Evolutionary conservation across 108 stramenopile species (phyloP), one percentile per base, ranked within the genome.

Genomic region (Pseudonitzschia multiseries): DNA sequence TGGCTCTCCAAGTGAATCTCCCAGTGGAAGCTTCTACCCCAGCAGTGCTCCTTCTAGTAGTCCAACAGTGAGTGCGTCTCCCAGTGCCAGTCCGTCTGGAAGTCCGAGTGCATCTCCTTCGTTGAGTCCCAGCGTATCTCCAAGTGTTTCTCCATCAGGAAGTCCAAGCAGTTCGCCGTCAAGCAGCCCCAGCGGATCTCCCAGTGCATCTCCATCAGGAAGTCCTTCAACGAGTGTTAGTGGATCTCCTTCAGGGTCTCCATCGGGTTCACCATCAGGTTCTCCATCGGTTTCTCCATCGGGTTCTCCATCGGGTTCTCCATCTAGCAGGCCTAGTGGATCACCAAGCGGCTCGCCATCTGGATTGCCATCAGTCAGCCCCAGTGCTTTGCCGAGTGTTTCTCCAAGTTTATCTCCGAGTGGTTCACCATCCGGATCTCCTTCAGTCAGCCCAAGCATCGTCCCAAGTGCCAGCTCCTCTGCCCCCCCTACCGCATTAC

Each of bases 311-410:
- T n/a, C 22, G 52, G 29, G 17, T 42, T 43, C n/a, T 36, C 74
- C 74, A 13, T 46, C 68, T 43, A 2, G 27, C n/a, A 57, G 48
- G n/a, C 74, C 69, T 59, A 48, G 51, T 26, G 71, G 8, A 31
- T 28, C 26, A 20, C 61, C 61, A 28, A 62, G 61, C 24, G 24
- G 15, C 13, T 13, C 40, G 8, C 64, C 64, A 65, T 42, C 40
- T 53, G n/a, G n/a, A n/a, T n/a, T n/a, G n/a, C n/a, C n/a, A n/a
- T n/a, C n/a, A n/a, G 68, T 8, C 13, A 53, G 31, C 2, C 51
- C 51, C 14, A 20, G 24, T 71, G 32, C 6, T 22, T 43, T 33
- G 28, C 57, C 57, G 29, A 33, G 40, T 71, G 31, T 4, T 21
- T 15, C 52, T 22, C 52, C 41, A 1, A 28, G 51, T 33, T 15